Conservation (phyloP, 2,329 filamentous ascomycete genomes). For the Pseudocercospora eumusae region DNA sequence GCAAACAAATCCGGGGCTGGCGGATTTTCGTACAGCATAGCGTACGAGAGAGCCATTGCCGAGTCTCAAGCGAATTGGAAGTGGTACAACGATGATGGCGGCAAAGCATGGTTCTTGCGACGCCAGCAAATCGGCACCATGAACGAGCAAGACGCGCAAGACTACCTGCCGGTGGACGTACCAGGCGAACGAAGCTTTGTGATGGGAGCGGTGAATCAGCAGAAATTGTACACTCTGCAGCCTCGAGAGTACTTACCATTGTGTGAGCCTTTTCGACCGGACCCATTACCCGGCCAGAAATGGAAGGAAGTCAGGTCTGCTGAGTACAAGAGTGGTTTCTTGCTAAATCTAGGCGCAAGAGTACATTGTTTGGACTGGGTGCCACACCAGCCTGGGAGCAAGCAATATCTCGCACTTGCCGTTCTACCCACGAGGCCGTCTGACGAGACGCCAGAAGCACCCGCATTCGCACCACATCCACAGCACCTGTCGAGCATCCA, state of each 20-base stretch:
- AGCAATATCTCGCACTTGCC: slow-evolving; percentile 59
- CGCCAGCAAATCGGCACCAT: slow-evolving; percentile 46
- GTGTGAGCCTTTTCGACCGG: slow-evolving; percentile 47
- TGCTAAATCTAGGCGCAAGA: slow-evolving; percentile 58
- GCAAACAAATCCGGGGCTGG: slow-evolving; percentile 39
- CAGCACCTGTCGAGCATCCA: slow-evolving; percentile 56
- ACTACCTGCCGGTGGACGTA: slow-evolving; percentile 47
- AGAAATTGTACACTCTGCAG: slow-evolving; percentile 47
- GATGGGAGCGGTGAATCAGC: slow-evolving; percentile 52
- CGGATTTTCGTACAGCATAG: slow-evolving; percentile 48
- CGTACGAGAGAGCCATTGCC: slow-evolving; percentile 44
- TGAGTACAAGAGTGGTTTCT: slow-evolving; percentile 47
- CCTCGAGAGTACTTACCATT: slow-evolving; percentile 49
- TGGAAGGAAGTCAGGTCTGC: slow-evolving; percentile 15
- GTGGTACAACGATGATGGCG: slow-evolving; percentile 54
- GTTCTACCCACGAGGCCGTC: slow-evolving; percentile 38
- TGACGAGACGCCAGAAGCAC: slow-evolving; percentile 40
- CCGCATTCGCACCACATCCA: slow-evolving; percentile 54
- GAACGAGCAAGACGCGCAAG: slow-evolving; percentile 40
- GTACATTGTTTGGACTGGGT: slow-evolving; percentile 54
- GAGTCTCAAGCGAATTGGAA: slow-evolving; percentile 53
- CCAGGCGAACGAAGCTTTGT: slow-evolving; percentile 47
- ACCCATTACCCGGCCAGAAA: slow-evolving; percentile 19
- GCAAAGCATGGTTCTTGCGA: slow-evolving; percentile 45
- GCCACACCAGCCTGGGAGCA: slow-evolving; percentile 44